Evolutionary conservation across 768 basidiomycete genomes (phyloP), one percentile per base, ranked within the genome.

Genomic region (Terana coerulea): DNA sequence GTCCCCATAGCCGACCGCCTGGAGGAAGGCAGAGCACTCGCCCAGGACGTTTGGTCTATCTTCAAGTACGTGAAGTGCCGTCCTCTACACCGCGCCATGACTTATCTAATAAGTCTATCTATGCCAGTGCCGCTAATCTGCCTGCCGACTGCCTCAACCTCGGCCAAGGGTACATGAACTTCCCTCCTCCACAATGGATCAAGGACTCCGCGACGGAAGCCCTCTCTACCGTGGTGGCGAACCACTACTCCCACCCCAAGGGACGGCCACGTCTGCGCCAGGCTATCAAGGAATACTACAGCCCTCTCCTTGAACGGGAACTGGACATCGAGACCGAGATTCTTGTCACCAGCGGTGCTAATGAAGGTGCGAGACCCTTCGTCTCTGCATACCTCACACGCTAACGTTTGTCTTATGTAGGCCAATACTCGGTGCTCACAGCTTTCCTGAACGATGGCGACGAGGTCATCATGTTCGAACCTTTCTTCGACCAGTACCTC

Each of bases 381-480:
- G 8, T 24, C 39, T 15, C 14, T 42, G 22, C 31, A 28, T 57
- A 15, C 31, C n/a, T n/a, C 48, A 33, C 21, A 21, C 10, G 24
- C 33, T 42, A 9, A 43, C n/a, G 5, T n/a, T 31, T 8, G 22
- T 42, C 24, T 19, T 24, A 10, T 5, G 22, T 66, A 93, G 95
- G 95, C 22, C 89, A 93, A 76, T 98, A 95, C 67, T 83, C 95
- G 45, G 90, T 94, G 46, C 90, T 95, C 60, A 81, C 84, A 10
- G 97, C 97, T 0, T 98, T 95, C 72, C 69, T 97, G 33, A 86
- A 98, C 55, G 77, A 80, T 31, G 95, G 88, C 3, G 97, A 98
- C 62, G 97, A 99, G 68, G 95, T 98, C 56, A 95, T 99, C 69
- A 86, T 98, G 81, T 95, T 98, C 63, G 97, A 98, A 69, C 95